Evolutionary conservation across 805 yeast species (phyloP), one percentile per base, ranked within the genome.

Genomic region (Wickerhamiella allomyrinae): DNA sequence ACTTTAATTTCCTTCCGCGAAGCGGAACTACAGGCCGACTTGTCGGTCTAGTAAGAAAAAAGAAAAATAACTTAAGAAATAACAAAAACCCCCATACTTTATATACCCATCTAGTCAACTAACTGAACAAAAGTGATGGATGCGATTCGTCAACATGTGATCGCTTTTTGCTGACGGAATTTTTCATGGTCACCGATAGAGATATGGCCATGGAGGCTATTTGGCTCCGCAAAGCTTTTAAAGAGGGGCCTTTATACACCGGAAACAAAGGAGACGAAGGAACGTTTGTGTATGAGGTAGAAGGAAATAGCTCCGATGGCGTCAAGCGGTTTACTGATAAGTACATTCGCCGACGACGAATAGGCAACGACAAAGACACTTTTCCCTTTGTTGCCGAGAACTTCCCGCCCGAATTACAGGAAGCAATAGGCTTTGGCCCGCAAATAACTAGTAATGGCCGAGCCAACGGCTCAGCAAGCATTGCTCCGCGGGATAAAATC

Each of bases 291-390:
- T n/a, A 42, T 11, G 53, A 50, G 21, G 34, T 29, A 3, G 46
- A 45, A 15, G 34, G 43, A 13, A 40, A 35, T 15, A 29, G 44
- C 3, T 40, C 68, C 42, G 94, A 83, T 56, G 86, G 89, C 2
- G 71, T 87, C 34, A 74, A 77, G 55, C 69, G 96, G 52, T 84
- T 84, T 56, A 76, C 93, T 2, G 96, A 87, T 59, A 69, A 68
- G 57, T 87, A 82, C 60, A 65, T 78, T 49, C 79, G 79, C 57
- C 76, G 74, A 51, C 71, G 82, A 43, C 75, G 72, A 53, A 71
- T 78, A 13, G 84, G 85, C 1, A 70, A 78, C 40, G 76, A 87
- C 2, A 71, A 79, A 7, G 79, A 77, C 46, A 86, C 80, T 41
- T 86, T 81, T 61, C 93, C 94, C 2, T 83, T 77, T 57, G 70